Evolutionary conservation across 1,139 yeast species (phyloP), one percentile per base, ranked within the genome.

Genomic region (Kodamaea anthophila): DNA sequence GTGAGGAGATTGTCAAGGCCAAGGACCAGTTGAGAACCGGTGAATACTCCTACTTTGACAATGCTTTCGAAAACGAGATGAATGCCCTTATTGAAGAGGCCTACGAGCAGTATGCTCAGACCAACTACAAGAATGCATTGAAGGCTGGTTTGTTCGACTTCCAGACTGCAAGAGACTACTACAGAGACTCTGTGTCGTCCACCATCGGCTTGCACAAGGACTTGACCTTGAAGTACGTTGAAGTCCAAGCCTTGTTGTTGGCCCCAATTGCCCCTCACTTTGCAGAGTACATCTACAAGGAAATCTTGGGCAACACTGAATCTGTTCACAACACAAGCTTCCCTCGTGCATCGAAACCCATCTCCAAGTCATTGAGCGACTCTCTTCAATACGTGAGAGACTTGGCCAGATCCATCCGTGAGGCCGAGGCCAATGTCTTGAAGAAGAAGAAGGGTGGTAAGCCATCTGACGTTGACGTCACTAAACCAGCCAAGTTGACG

Each of bases 211-310:
- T 91, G 95, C 96, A 86, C 64, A 74, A 68, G 48, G 94, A 84
- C 44, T 70, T 93, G 43, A 80, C 86, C 28, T 54, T 77, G 46
- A 77, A 78, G 49, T 91, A 86, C 55, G 84, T 93, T 46, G 94
- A 86, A 59, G 62, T 74, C 28, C 98, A 91, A 64, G 82, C 80
- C 9, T 71, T 91, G 46, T 61, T 91, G 54, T 63, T 91, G 46
- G 79, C 94, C 7, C 98, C 99, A 38, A 69, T 91, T 49, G 94
- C 97, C 30, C 97, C 98, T 29, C 99, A 91, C 59, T 87, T 91
- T 59, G 77, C 94, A 42, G 98, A 91, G 47, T 85, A 76, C 60
- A 65, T 91, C 38, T 87, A 86, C 74, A 74, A 81, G 51, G 97
- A 88, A 42, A 69, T 87, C 29, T 68, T 93, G 41, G 76, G 77